Conservation (phyloP, 2,329 filamentous ascomycete genomes). For the Cladosporium austrohemisphaericum region DNA sequence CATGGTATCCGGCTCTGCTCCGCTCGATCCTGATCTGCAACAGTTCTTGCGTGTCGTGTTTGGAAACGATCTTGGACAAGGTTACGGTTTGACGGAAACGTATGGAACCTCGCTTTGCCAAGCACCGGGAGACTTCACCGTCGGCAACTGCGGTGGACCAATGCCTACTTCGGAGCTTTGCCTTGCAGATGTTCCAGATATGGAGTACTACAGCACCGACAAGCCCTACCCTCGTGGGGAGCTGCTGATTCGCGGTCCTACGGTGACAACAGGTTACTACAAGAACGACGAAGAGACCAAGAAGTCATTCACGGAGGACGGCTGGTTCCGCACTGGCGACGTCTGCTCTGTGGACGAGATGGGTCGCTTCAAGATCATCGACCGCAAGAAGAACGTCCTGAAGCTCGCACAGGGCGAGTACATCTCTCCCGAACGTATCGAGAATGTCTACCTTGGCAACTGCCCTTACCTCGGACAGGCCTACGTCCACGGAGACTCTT, state of each 20-base stretch:
- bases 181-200: conserved; percentile 82
- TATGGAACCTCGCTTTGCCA: conserved; percentile 77
- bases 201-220: conserved; percentile 86
- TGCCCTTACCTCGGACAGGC: conserved; percentile 72
- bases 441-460: conserved; percentile 87
- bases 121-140: conserved; percentile 63
- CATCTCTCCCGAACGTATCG: conserved; percentile 92
- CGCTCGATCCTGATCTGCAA: conserved; percentile 82
- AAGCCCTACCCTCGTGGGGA: conserved; percentile 88
- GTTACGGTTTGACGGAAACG: conserved; percentile 91
- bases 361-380: conserved; percentile 88
- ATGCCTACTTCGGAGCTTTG: conserved; percentile 68
- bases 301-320: conserved; percentile 77
- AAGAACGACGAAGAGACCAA: conserved; percentile 83
- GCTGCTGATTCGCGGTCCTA: conserved; percentile 75
- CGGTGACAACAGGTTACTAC: conserved; percentile 81
- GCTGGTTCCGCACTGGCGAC: conserved; percentile 97
- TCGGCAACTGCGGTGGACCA: conserved; percentile 78
- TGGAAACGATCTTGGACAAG: conserved; percentile 74
- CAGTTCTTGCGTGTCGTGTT: conserved; percentile 84
- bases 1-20: conserved; percentile 86
- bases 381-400: conserved; percentile 98
- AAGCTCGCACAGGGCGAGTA: conserved; percentile 98
- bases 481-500: conserved; percentile 86
- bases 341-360: conserved; percentile 79